These are phyloP conservation scores for Sisymbrium altissimum DNA, from an alignment of 345 rosid genomes.

Conservation along the genomic window DNA sequence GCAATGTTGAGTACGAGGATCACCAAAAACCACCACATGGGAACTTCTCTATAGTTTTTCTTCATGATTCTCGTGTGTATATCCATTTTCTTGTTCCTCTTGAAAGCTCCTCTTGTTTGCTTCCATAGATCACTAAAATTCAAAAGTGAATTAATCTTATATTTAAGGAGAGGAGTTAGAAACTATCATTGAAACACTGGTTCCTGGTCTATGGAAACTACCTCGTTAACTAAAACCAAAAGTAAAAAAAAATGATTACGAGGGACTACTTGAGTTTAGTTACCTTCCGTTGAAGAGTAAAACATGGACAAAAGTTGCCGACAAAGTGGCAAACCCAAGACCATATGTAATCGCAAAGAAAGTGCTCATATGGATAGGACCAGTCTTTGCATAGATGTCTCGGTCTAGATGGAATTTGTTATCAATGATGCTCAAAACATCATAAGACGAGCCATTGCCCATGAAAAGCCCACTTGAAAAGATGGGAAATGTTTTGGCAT, in stretches of 20 bases:
- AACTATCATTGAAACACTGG: not conserved
- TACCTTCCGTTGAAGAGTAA: slow-evolving; percentile 66
- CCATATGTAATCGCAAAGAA: slow-evolving; percentile 80
- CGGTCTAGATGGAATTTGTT: slow-evolving; percentile 56
- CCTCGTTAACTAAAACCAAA: not conserved
- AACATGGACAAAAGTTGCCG: slow-evolving; percentile 66
- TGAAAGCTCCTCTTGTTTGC: slow-evolving; percentile 51
- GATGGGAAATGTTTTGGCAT: slow-evolving; percentile 69
- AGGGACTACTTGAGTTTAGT: not conserved
- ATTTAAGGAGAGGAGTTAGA: not conserved
- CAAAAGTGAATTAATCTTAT: not conserved
- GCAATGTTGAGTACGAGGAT: slow-evolving; percentile 53
- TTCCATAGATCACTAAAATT: slow-evolving; percentile 35
- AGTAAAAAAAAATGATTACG: not conserved
- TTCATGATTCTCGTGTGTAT: slow-evolving; percentile 80
- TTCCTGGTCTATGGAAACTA: not conserved
- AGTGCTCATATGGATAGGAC: slow-evolving; percentile 58
- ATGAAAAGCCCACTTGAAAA: slow-evolving; percentile 51
- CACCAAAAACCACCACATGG: slow-evolving; percentile 72
- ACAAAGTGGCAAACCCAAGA: slow-evolving; percentile 69
- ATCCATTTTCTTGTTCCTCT: slow-evolving; percentile 50
- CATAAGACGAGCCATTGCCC: slow-evolving; percentile 49
- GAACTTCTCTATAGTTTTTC: slow-evolving; percentile 60
- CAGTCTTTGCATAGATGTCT: slow-evolving; percentile 42
- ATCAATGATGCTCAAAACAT: slow-evolving; percentile 52